Conservation (phyloP, 1,284 basidiomycete species). For the Pholiota adiposa region DNA sequence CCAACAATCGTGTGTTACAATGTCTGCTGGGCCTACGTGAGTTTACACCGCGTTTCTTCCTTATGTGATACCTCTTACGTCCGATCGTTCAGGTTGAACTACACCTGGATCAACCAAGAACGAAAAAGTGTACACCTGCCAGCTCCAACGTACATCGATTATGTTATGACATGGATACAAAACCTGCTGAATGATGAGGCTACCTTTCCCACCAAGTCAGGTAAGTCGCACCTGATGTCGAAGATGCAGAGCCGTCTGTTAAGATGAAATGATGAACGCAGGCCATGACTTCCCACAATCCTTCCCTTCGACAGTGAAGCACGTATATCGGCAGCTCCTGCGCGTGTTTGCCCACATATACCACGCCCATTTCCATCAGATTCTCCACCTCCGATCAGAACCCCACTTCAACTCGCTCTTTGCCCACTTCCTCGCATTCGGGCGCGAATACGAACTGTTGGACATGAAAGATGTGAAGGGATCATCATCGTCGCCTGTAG, state of each 20-base stretch:
- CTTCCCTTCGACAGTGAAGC: conserved; percentile 93
- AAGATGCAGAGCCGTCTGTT: neutral
- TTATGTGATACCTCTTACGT: neutral
- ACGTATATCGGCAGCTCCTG: conserved; percentile 96
- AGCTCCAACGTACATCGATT: conserved; percentile 98
- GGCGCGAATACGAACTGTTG: conserved; percentile 90
- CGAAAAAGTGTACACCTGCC: conserved; percentile 93
- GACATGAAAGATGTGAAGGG: conserved; percentile 91
- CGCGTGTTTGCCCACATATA: conserved; percentile 98
- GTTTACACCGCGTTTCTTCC: conserved; percentile 33
- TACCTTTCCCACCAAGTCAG: conserved; percentile 95
- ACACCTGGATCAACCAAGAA: conserved; percentile 97
- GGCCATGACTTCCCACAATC: conserved; percentile 90
- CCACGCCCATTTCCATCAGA: conserved; percentile 91
- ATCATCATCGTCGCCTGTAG: conserved; percentile 60
- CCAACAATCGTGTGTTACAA: conserved; percentile 85
- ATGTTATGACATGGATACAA: conserved; percentile 98
- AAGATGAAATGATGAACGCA: conserved; percentile 31
- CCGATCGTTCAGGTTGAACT: conserved; percentile 75
- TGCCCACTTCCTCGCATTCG: conserved; percentile 95
- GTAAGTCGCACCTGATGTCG: conserved; percentile 46
- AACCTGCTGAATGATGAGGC: conserved; percentile 92
- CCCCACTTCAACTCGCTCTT: conserved; percentile 99
- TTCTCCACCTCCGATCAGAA: conserved; percentile 93
- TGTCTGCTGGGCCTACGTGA: conserved; percentile 91